Conservation (phyloP, 2,329 filamentous ascomycete species). For the Helotiales sp. region DNA sequence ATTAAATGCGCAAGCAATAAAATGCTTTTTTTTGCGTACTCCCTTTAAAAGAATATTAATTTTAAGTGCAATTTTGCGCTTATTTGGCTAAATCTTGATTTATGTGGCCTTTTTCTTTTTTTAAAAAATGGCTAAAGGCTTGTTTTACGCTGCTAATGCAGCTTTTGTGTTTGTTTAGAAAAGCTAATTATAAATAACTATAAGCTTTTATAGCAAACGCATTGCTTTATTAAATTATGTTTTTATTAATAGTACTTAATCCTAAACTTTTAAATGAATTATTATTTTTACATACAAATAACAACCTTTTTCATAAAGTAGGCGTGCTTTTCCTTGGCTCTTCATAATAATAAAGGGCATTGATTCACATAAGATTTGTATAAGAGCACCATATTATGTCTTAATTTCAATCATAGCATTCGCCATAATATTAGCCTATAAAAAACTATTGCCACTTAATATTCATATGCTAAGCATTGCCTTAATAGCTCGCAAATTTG, state of each 20-base stretch:
- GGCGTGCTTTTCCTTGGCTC: background rate
- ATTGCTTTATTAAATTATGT: constrained; percentile 9
- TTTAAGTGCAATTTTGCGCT: constrained; percentile 12
- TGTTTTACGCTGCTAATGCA: background rate
- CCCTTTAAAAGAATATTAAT: constrained; percentile 13
- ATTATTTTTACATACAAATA: background rate
- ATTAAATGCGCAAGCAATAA: constrained; percentile 16
- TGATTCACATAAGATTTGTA: background rate
- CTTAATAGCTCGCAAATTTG: constrained; percentile 15
- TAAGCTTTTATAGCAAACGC: background rate
- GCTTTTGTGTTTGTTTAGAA: background rate
- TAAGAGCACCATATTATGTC: constrained; percentile 1
- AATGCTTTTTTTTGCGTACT: constrained; percentile 18
- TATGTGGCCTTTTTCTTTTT: constrained; percentile 13
- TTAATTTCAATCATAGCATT: constrained; percentile 9
- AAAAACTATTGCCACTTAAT: background rate
- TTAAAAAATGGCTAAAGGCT: constrained; percentile 1
- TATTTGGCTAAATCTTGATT: constrained; percentile 10
- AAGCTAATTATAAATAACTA: background rate
- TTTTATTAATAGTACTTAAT: constrained; percentile 6
- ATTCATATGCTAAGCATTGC: constrained; percentile 8
- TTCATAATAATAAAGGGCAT: background rate
- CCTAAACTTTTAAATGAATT: constrained; percentile 9
- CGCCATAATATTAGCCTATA: background rate
- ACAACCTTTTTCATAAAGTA: constrained; percentile 11